Conservation (phyloP, 2,329 filamentous ascomycete genomes). For the Fusarium sp. region DNA sequence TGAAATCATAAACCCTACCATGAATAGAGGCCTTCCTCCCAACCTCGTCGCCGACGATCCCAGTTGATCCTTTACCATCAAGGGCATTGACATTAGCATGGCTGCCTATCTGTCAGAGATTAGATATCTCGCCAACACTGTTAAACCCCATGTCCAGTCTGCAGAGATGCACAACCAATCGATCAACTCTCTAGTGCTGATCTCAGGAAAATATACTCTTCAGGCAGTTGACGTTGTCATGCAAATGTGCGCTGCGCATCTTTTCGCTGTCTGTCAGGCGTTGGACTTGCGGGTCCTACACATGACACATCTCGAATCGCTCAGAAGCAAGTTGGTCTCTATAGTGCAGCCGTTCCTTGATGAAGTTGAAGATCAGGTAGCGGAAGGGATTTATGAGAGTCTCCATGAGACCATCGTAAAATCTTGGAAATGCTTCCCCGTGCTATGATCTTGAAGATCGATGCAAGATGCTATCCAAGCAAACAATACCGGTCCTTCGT, state of each 20-base stretch:
- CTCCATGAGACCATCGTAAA: no score
- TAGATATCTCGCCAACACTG: not conserved
- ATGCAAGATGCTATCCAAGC: not conserved
- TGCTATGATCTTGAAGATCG: not conserved
- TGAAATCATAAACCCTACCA: not conserved
- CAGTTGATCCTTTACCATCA: not conserved
- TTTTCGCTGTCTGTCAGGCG: not conserved
- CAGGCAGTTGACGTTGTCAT: not conserved
- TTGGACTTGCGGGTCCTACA: not conserved
- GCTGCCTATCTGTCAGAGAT: not conserved
- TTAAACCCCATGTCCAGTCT: not conserved
- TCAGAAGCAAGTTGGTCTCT: not conserved
- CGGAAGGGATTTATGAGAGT: not conserved
- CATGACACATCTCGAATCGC: not conserved
- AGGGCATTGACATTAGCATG: not conserved
- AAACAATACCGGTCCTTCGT: rapidly evolving
- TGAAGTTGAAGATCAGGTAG: rapidly evolving
- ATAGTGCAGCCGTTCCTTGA: rapidly evolving
- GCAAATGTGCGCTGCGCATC: not conserved
- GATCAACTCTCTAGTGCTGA: not conserved
- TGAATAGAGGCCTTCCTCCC: not conserved
- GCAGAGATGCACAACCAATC: not conserved
- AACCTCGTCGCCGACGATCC: not conserved
- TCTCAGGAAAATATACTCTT: not conserved
- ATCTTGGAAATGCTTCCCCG: not conserved